A percentile compares a stretch with the other conserved stretches of the same genome.
phyloP scores from a whole-genome alignment of 2,329 filamentous ascomycete species.

The Lasiodiplodia theobromae region DNA sequence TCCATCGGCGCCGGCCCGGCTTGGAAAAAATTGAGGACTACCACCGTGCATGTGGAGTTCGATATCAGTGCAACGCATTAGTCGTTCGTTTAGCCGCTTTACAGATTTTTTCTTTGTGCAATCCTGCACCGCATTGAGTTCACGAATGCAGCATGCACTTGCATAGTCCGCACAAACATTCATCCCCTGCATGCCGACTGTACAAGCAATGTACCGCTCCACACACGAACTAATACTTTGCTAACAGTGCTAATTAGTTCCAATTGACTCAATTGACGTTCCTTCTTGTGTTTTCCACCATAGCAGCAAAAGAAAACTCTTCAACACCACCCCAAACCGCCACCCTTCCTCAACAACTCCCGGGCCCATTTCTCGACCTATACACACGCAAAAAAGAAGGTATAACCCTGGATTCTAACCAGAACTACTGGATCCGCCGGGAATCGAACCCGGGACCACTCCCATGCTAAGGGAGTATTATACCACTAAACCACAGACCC shows the following conservation, averaged over 20 bases:
- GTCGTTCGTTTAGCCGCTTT: background rate
- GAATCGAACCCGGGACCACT: background rate
- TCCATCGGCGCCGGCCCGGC: background rate
- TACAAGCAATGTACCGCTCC: background rate
- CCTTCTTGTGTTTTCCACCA: no score
- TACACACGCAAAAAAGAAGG: background rate
- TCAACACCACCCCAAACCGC: no score
- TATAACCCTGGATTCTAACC: slow-evolving; percentile 2
- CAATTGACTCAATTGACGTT: background rate
- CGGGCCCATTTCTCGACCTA: background rate
- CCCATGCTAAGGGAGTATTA: slow-evolving; percentile 17
- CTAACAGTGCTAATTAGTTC: background rate
- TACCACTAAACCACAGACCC: slow-evolving; percentile 24
- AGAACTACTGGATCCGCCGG: background rate
- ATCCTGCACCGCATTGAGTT: background rate
- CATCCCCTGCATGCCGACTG: background rate
- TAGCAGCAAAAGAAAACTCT: background rate
- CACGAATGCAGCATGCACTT: background rate
- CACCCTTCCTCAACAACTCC: background rate
- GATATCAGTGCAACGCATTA: background rate
- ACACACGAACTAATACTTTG: background rate
- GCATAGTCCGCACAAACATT: background rate
- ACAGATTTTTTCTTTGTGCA: background rate
- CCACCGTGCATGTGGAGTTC: background rate
- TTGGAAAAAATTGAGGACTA: background rate